A percentile compares a stretch with the other conserved stretches of the same genome.
These are phyloP conservation scores for Aspergillus intermedius DNA, from an alignment of 2,329 filamentous ascomycete genomes.

Conservation along the genomic window DNA sequence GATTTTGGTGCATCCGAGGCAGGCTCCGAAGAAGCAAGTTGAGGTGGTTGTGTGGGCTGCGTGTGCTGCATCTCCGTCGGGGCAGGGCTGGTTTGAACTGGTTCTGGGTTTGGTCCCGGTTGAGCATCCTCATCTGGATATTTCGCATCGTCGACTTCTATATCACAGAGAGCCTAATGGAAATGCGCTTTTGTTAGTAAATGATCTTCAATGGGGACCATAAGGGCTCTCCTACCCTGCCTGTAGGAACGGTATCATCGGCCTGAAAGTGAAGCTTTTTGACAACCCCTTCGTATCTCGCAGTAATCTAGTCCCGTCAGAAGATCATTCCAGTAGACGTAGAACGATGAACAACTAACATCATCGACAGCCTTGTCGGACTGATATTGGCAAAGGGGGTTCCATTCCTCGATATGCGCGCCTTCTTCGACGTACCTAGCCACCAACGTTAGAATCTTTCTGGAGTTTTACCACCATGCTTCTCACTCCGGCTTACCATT, in stretches of 20 bases:
- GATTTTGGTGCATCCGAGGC: constrained; percentile 31
- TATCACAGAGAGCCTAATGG: constrained; percentile 74
- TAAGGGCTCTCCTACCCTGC: constrained; percentile 46
- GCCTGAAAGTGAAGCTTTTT: constrained; percentile 95
- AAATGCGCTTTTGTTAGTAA: constrained; percentile 6
- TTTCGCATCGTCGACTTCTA: constrained; percentile 78
- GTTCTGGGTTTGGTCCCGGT: constrained; percentile 19
- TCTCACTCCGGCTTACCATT: constrained; percentile 54
- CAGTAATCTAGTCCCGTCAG: constrained; percentile 70
- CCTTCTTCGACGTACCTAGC: constrained; percentile 77
- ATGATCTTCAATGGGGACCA: background rate
- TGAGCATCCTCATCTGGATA: constrained; percentile 51
- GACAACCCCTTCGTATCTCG: constrained; percentile 87
- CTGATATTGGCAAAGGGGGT: constrained; percentile 94
- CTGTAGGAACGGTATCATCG: constrained; percentile 93
- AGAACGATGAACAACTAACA: constrained; percentile 30
- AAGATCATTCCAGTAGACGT: background rate
- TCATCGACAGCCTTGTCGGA: constrained; percentile 82
- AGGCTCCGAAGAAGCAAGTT: constrained; percentile 2
- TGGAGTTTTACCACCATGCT: no score
- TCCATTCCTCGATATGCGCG: constrained; percentile 94
- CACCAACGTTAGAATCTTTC: no score
- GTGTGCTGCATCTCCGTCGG: constrained; percentile 10
- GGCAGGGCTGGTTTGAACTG: constrained; percentile 14
- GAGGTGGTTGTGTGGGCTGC: constrained; percentile 9